Evolutionary conservation across 495 filamentous ascomycete genomes (phyloP).

Genomic region (Hamigera avellanea): DNA sequence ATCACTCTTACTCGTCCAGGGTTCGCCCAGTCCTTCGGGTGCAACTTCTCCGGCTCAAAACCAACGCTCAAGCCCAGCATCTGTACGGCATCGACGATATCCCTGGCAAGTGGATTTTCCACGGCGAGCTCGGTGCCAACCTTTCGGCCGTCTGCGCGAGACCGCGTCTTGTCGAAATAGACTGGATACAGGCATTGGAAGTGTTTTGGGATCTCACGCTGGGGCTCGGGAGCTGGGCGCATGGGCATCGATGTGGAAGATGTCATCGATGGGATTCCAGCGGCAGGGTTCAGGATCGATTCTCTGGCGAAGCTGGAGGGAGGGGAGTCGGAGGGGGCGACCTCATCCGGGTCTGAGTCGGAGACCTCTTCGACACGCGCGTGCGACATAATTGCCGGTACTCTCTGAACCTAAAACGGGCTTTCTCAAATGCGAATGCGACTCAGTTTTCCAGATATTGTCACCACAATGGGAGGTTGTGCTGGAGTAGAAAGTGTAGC

Average conservation of each 20-base stretch:
- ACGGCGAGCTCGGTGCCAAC: constrained; percentile 64
- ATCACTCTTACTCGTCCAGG: constrained; percentile 77
- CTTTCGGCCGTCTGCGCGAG: constrained; percentile 66
- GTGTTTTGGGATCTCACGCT: constrained; percentile 51
- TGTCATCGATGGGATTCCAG: constrained; percentile 15
- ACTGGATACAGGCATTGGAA: constrained; percentile 88
- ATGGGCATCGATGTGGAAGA: constrained; percentile 26
- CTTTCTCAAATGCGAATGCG: no score
- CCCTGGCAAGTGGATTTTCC: constrained; percentile 73
- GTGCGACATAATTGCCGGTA: constrained; percentile 16
- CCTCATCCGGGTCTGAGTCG: constrained; percentile 63
- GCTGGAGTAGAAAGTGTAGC: no score
- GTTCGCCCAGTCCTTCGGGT: constrained; percentile 97
- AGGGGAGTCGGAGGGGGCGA: constrained; percentile 63
- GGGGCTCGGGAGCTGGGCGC: constrained; percentile 20
- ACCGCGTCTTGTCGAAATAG: constrained; percentile 77
- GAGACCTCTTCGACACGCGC: constrained; percentile 82
- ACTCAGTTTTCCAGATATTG: no score
- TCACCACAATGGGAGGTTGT: no score
- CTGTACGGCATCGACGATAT: constrained; percentile 77
- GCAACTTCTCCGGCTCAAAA: constrained; percentile 82
- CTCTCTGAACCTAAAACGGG: no score
- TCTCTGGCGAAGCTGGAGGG: constrained; percentile 26
- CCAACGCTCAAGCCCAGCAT: constrained; percentile 60
- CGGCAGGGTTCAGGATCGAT: constrained; percentile 27